Conservation (phyloP, 805 yeast genomes). For the Naumovozyma dairenensis region DNA sequence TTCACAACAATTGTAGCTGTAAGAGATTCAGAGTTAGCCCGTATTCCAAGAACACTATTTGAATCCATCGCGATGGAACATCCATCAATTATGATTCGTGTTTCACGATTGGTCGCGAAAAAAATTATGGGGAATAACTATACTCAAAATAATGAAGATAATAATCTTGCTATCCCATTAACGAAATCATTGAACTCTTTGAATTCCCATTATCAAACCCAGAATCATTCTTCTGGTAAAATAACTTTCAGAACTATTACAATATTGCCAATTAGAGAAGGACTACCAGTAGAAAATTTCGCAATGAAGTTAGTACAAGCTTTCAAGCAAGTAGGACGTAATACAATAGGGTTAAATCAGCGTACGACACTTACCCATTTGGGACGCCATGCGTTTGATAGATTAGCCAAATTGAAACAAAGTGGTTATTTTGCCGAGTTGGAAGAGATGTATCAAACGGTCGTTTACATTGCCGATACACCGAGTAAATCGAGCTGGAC, state of each 20-base stretch:
- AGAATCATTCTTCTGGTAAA: slow-evolving; percentile 12
- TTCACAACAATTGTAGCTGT: slow-evolving; percentile 69
- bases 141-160: slow-evolving; percentile 4
- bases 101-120: slow-evolving; percentile 76
- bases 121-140: slow-evolving; percentile 27
- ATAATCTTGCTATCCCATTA: slow-evolving; percentile 27
- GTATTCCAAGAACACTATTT: slow-evolving; percentile 84
- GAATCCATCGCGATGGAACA: slow-evolving; percentile 74
- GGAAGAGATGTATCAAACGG: slow-evolving; percentile 82
- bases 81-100: slow-evolving; percentile 85
- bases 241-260: slow-evolving; percentile 66
- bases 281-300: slow-evolving; percentile 81
- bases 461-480: slow-evolving; percentile 83
- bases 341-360: slow-evolving; percentile 74
- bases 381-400: slow-evolving; percentile 90
- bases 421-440: slow-evolving; percentile 84
- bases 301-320: slow-evolving; percentile 67
- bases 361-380: slow-evolving; percentile 67
- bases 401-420: slow-evolving; percentile 71
- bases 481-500: slow-evolving; percentile 82
- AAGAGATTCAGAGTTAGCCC: slow-evolving; percentile 86
- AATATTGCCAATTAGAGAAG: slow-evolving; percentile 65
- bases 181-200: slow-evolving; percentile 7
- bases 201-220: slow-evolving; percentile 7
- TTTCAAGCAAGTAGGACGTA: slow-evolving; percentile 57